Evolutionary conservation across 2,329 filamentous ascomycete genomes (phyloP).

Genomic region (Apiospora marii): DNA sequence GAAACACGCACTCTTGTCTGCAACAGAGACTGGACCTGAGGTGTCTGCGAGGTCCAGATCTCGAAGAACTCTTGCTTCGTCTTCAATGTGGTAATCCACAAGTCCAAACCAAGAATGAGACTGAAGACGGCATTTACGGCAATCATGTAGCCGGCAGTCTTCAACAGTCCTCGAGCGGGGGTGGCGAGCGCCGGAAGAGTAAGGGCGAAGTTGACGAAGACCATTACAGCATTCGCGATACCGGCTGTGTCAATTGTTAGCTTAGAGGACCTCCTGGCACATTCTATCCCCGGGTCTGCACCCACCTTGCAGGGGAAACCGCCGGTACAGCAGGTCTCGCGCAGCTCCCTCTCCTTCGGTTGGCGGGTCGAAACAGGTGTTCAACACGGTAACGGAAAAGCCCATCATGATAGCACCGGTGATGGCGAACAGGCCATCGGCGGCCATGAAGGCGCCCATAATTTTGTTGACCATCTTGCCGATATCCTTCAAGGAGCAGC

Average conservation of each 20-base stretch:
- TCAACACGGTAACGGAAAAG: slow-evolving; percentile 62
- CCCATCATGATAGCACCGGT: slow-evolving; percentile 63
- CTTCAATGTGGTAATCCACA: slow-evolving; percentile 78
- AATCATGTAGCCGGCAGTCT: slow-evolving; percentile 71
- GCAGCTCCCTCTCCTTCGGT: slow-evolving; percentile 57
- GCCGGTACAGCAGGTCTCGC: slow-evolving; percentile 59
- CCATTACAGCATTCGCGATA: slow-evolving; percentile 75
- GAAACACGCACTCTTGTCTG: slow-evolving; percentile 67
- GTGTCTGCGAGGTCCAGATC: slow-evolving; percentile 67
- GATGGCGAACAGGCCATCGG: slow-evolving; percentile 59
- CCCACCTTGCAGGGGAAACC: slow-evolving; percentile 59
- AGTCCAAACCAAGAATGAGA: slow-evolving; percentile 68
- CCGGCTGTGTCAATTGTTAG: slow-evolving; percentile 56
- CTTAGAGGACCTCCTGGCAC: slow-evolving; percentile 23
- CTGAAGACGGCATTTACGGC: slow-evolving; percentile 70
- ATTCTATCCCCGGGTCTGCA: background rate
- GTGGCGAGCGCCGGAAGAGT: slow-evolving; percentile 77
- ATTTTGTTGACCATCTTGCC: slow-evolving; percentile 62
- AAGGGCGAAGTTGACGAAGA: slow-evolving; percentile 73
- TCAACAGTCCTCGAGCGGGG: slow-evolving; percentile 73
- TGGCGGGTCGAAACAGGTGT: slow-evolving; percentile 52
- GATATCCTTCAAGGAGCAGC: slow-evolving; percentile 18
- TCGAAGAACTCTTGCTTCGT: slow-evolving; percentile 68
- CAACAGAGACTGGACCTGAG: slow-evolving; percentile 70
- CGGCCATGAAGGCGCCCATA: slow-evolving; percentile 55